Evolutionary conservation across 176 grass and related monocot genomes (phyloP), one percentile per base, ranked within the genome.

Genomic region (Aegilops umbellulata): DNA sequence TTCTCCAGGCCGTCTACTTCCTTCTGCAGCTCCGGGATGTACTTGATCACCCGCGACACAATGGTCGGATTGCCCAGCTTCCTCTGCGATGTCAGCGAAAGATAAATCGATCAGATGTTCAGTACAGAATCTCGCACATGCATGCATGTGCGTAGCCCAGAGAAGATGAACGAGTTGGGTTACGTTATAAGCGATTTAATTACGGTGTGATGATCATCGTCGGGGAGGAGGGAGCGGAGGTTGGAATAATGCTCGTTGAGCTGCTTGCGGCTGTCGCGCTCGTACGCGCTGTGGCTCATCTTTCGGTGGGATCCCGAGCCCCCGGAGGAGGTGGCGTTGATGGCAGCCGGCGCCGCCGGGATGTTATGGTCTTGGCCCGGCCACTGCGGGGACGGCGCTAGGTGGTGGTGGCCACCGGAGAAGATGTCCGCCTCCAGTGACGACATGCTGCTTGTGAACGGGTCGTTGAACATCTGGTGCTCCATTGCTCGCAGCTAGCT

Each of bases 211-310:
- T 91, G 88, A 38, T 94, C 91, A 6, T 90, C 77, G 36, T 94
- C 93, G 5, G 96, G 95, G 24, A 98, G 89, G 44, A 98, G 85
- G 16, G 70, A 65, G 16, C 90, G 91, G 49, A 98, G 95, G 6
- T 91, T 92, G 30, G 86, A 94, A 86, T 96, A 98, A 60, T 94
- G 82, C 39, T 32, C 85, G 65, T 98, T 98, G 76, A 98, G 90
- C 90, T 98, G 92, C 90, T 96, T 98, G 70, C 97, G 82, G 39
- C 92, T 90, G 82, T 94, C 94, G 68, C 97, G 92, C 79, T 96
- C 97, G 62, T 96, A 96, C 19, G 97, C 97, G 87, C 94, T 99
- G 74, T 98, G 96, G 90, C 24, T 92, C 69, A 84, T 69, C 88
- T 95, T 98, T 68, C 86, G 85, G 81, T 90, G 65, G 25, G 79